Evolutionary conservation across 2,329 filamentous ascomycete species (phyloP).

Genomic region (Pseudogymnoascus sp.): DNA sequence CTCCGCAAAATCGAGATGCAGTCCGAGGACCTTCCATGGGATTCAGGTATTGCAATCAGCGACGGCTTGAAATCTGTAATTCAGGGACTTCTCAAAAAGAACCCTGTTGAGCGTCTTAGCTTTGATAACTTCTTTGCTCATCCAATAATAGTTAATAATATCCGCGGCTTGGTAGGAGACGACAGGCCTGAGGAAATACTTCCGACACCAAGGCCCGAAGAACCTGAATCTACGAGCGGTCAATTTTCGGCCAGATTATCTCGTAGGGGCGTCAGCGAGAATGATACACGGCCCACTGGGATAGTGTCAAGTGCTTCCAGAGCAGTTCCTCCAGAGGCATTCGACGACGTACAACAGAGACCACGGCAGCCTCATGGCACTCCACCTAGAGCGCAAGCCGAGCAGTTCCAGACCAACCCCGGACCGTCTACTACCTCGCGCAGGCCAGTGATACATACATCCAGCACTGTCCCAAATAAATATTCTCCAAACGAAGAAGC

Average conservation of each 20-base stretch:
- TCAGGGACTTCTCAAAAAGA: conserved; percentile 72
- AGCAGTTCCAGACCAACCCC: not conserved
- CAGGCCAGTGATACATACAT: conserved; percentile 31
- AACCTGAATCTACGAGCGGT: conserved; percentile 18
- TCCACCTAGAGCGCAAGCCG: conserved; percentile 14
- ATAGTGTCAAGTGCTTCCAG: not conserved
- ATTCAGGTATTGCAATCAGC: conserved; percentile 52
- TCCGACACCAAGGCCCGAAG: conserved; percentile 12
- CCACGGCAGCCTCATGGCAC: conserved; percentile 18
- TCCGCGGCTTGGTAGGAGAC: conserved; percentile 74
- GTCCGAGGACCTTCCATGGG: conserved; percentile 76
- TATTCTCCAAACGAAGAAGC: conserved; percentile 28
- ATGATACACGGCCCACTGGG: conserved; percentile 12
- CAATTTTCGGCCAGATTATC: conserved; percentile 20
- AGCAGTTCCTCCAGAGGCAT: conserved; percentile 2
- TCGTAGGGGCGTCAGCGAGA: conserved; percentile 15
- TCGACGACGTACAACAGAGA: conserved; percentile 14
- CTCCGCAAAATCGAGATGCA: conserved; percentile 78
- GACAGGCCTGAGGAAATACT: conserved; percentile 43
- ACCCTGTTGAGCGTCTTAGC: conserved; percentile 73
- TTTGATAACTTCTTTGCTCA: conserved; percentile 82
- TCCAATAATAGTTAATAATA: conserved; percentile 61
- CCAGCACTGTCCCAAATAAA: conserved; percentile 42
- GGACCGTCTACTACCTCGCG: not conserved
- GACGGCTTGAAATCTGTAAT: conserved; percentile 75